These are phyloP conservation scores for Mrakia hoshinonis DNA, from an alignment of 768 basidiomycete genomes.

Conservation along the genomic window DNA sequence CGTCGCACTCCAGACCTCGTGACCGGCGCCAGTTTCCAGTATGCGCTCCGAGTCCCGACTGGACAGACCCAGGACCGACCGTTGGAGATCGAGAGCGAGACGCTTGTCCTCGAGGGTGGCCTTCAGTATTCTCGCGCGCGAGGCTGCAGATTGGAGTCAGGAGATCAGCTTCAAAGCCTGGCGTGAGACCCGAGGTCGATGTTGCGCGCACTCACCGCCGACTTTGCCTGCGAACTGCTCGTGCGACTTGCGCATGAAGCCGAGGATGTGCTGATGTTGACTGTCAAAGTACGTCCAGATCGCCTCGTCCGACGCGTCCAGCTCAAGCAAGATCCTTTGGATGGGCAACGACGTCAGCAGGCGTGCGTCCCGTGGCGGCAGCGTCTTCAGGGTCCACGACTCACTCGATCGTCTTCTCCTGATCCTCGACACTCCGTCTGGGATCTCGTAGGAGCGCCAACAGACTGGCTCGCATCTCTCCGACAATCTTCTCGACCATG, in stretches of 20 bases:
- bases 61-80: conserved; percentile 25
- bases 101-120: conserved; percentile 2
- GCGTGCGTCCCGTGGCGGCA: neutral
- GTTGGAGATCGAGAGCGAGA: conserved; percentile 30
- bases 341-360: neutral
- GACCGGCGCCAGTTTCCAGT: conserved; percentile 56
- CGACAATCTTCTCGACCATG: conserved; percentile 88
- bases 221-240: neutral
- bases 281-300: conserved; percentile 93
- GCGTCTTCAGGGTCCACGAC: conserved; percentile 33
- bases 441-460: conserved; percentile 72
- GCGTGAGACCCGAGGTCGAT: conserved; percentile 26
- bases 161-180: conserved; percentile 30
- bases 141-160: neutral
- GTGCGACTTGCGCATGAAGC: conserved; percentile 3
- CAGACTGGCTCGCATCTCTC: conserved; percentile 73
- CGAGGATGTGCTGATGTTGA: conserved; percentile 75
- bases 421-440: conserved; percentile 73
- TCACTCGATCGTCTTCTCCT: conserved; percentile 93
- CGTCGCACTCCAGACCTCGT: conserved; percentile 72
- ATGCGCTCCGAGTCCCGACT: neutral
- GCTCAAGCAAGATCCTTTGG: conserved; percentile 73
- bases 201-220: neutral
- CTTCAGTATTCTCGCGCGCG: neutral
- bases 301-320: conserved; percentile 78